Base-by-base conservation (phyloP, 73 alveolate genomes). In the Diophrys appendiculata region DNA sequence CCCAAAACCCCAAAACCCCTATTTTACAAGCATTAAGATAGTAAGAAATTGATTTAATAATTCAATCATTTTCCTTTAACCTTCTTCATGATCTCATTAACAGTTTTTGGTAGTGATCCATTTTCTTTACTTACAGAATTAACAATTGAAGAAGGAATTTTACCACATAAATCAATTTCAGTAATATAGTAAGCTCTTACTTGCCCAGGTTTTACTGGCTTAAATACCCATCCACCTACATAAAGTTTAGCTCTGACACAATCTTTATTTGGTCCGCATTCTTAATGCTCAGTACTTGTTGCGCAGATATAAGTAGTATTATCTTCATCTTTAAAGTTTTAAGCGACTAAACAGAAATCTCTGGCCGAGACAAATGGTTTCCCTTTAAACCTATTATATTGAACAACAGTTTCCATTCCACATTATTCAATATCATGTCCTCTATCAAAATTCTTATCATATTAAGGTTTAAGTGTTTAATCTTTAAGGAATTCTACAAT, bases 391-490 rank as follows among this genome's bases (percentile, higher is more conserved):
- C 77, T 82, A 30, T 28, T 65, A 55, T 82, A 80, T 25, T 33
- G 22, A 67, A 89, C 27, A 24, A 56, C 83, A 1, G 82, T 55
- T 1, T 79, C 86, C 54, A 71, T 23, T 11, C 83, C 73, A 0
- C 78, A 29, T 8, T 23, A 29, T 26, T 78, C 78, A 24, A 84
- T 43, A 14, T 56, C 65, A 29, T 72, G 33, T 26, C 96, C 96
- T 43, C 43, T 43, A 31, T 73, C 88, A 72, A 84, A 89, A 8
- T 67, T 81, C 5, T 72, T 80, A 54, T 89, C 96, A 84, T 89
- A 89, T 25, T 35, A 52, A 13, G 70, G 54, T 54, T 83, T 84
- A 30, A 33, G 2, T 24, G 32, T 52, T 30, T 52, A n/a, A 68
- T 89, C 86, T 27, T 78, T 18, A 25, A 87, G 13, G 68, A 52